Evolutionary conservation across 306 rosid genomes (phyloP).

Genomic region (Castanopsis chinensis): DNA sequence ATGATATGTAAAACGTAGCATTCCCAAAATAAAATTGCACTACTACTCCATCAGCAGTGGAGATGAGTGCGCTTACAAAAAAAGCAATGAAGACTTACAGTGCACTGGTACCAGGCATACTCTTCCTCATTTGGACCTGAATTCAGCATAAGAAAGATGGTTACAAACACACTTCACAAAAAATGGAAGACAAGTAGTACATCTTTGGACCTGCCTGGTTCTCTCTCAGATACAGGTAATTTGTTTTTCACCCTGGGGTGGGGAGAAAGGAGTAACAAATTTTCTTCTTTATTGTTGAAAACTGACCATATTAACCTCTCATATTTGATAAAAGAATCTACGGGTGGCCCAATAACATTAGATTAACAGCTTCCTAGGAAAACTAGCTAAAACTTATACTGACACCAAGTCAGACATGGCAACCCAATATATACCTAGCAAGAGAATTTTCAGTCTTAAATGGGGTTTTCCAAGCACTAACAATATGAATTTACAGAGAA

Average conservation of each 20-base stretch:
- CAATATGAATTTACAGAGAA: not conserved
- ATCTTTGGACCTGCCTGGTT: not conserved
- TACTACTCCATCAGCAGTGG: not conserved
- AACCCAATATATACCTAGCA: not conserved
- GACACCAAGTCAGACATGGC: not conserved
- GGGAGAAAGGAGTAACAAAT: not conserved
- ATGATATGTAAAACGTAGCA: not conserved
- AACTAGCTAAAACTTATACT: not conserved
- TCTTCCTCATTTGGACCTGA: slow-evolving; percentile 98
- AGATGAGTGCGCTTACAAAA: not conserved
- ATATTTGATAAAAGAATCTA: not conserved
- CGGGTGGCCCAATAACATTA: not conserved
- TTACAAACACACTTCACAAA: not conserved
- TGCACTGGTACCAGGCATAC: slow-evolving; percentile 97
- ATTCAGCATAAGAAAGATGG: slow-evolving; percentile 17
- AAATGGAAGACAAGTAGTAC: not conserved
- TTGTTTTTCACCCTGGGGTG: not conserved
- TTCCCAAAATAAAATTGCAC: not conserved
- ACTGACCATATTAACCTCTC: not conserved
- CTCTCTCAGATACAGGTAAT: not conserved
- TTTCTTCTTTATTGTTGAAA: not conserved
- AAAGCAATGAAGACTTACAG: slow-evolving; percentile 53
- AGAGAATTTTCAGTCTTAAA: not conserved
- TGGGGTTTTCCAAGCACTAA: slow-evolving; percentile 3
- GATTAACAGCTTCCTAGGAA: not conserved